Percentiles rank a stretch among this genome's conserved stretches.
phyloP scores from a whole-genome alignment of 148 eudicot species.

The Euryodendron excelsum region DNA sequence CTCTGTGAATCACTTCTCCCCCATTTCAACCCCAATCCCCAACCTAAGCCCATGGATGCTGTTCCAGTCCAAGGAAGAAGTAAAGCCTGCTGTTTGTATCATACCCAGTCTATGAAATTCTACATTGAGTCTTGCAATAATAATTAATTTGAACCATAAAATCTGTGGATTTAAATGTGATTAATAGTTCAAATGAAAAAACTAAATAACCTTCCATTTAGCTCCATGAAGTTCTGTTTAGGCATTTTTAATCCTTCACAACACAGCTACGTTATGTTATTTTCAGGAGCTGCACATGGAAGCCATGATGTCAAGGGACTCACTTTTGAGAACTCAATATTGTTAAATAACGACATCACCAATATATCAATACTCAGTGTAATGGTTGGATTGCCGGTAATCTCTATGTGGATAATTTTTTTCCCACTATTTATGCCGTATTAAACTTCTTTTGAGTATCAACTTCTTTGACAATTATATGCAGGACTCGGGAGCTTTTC shows the following conservation, averaged over 20 bases:
- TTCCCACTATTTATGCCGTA: background rate
- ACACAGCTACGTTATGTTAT: background rate
- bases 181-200: too few relatives aligned
- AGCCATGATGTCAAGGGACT: conserved; percentile 35
- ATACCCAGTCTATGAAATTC: too few relatives aligned
- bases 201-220: too few relatives aligned
- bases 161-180: too few relatives aligned
- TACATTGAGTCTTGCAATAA: too few relatives aligned
- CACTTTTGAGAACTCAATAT: conserved; percentile 32
- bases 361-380: conserved; percentile 44
- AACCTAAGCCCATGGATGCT: too few relatives aligned
- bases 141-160: too few relatives aligned
- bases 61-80: too few relatives aligned
- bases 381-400: conserved; percentile 60
- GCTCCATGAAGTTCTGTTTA: background rate
- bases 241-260: background rate
- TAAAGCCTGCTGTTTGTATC: too few relatives aligned
- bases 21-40: too few relatives aligned
- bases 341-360: conserved; percentile 28
- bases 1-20: too few relatives aligned
- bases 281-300: conserved; percentile 43
- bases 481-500: conserved; percentile 54
- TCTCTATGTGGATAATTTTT: background rate
- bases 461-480: background rate
- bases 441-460: background rate